A percentile compares a stretch with the other conserved stretches of the same genome.
Conservation (phyloP, 768 basidiomycete genomes). For the Psilocybe tampanensis region DNA sequence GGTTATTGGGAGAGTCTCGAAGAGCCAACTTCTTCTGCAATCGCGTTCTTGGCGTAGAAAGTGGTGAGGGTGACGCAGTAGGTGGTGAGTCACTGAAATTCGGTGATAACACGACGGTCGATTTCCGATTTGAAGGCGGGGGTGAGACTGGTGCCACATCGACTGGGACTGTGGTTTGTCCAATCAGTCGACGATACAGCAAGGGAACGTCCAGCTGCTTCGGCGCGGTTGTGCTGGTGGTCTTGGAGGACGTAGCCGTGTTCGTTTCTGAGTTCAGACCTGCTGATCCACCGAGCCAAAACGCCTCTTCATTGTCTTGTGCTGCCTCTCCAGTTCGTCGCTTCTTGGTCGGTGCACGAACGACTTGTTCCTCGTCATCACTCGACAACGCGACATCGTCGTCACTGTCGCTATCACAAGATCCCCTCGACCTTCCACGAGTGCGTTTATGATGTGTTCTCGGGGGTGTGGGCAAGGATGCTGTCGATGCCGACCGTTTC, state of each 20-base stretch:
- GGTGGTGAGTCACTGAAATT: not conserved
- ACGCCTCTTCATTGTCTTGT: conserved; percentile 53
- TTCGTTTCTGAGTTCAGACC: conserved; percentile 19
- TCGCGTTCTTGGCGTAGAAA: conserved; percentile 39
- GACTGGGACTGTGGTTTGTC: conserved; percentile 17
- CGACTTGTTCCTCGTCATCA: conserved; percentile 36
- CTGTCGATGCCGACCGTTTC: conserved; percentile 67
- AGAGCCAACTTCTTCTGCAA: conserved; percentile 26
- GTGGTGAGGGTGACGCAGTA: conserved; percentile 40
- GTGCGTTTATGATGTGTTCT: conserved; percentile 55
- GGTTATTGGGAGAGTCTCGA: conserved; percentile 71
- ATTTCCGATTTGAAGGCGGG: conserved; percentile 62
- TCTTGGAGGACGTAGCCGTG: conserved; percentile 10
- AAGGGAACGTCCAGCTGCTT: conserved; percentile 27
- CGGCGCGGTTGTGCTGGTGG: conserved; percentile 8
- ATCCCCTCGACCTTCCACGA: conserved; percentile 41
- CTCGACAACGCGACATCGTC: conserved; percentile 34
- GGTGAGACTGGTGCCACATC: conserved; percentile 59
- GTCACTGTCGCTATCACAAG: conserved; percentile 49
- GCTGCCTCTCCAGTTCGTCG: conserved; percentile 35
- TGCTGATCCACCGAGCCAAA: conserved; percentile 40
- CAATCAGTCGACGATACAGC: conserved; percentile 39
- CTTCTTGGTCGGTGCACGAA: conserved; percentile 34
- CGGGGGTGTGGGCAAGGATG: conserved; percentile 69
- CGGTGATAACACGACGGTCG: conserved; percentile 3